Evolutionary conservation across 1,284 basidiomycete genomes (phyloP).

Genomic region (Boletus calvinii): DNA sequence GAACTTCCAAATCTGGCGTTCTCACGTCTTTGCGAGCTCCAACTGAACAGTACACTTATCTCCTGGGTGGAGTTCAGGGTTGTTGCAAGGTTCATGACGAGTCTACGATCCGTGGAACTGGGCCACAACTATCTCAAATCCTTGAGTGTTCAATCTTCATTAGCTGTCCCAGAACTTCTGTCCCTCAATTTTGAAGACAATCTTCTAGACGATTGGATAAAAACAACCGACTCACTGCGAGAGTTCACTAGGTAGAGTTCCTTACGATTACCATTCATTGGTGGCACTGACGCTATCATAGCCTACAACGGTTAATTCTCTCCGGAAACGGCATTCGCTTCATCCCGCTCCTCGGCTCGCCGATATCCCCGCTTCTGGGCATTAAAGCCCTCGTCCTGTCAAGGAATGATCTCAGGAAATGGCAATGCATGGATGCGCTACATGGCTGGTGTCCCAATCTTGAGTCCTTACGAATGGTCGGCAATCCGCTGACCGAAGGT

Average conservation of each 20-base stretch:
- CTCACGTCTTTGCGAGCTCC: constrained; percentile 58
- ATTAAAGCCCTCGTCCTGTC: constrained; percentile 66
- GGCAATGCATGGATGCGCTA: constrained; percentile 73
- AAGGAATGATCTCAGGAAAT: constrained; percentile 58
- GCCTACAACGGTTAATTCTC: constrained; percentile 59
- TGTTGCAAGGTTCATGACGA: constrained; percentile 57
- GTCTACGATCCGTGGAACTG: constrained; percentile 66
- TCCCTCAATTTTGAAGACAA: constrained; percentile 80
- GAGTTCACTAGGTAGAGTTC: constrained; percentile 50
- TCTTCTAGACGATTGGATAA: constrained; percentile 57
- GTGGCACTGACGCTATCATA: constrained; percentile 18
- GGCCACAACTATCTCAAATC: constrained; percentile 68
- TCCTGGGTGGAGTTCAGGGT: constrained; percentile 67
- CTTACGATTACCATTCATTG: constrained; percentile 4
- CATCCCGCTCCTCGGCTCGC: constrained; percentile 45
- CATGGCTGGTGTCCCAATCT: constrained; percentile 64
- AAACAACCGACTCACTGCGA: constrained; percentile 47
- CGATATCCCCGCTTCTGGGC: constrained; percentile 27
- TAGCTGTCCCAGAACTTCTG: constrained; percentile 39
- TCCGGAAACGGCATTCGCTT: constrained; percentile 58
- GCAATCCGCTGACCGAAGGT: constrained; percentile 65
- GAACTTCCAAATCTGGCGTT: constrained; percentile 47
- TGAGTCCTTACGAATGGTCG: constrained; percentile 54
- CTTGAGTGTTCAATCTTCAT: constrained; percentile 31
- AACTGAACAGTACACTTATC: constrained; percentile 73